Evolutionary conservation across 2,329 filamentous ascomycete species (phyloP).

Genomic region (Teratosphaeria destructans): DNA sequence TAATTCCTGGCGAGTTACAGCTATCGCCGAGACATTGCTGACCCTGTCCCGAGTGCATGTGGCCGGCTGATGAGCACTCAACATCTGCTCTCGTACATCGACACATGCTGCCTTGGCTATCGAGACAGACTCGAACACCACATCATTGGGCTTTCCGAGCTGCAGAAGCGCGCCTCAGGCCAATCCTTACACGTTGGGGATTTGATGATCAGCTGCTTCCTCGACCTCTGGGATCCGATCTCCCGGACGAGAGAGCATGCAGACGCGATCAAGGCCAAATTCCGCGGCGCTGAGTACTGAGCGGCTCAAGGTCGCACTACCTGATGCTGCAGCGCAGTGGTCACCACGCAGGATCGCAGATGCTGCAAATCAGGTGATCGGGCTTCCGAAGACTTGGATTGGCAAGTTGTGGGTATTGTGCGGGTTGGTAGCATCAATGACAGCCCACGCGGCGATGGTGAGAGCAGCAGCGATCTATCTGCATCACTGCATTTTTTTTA

Average conservation of each 20-base stretch:
- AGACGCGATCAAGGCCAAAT: neutral
- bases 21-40: neutral
- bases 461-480: too few relatives aligned
- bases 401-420: neutral
- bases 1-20: neutral
- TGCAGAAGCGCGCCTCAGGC: neutral
- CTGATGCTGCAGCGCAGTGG: neutral
- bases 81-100: neutral
- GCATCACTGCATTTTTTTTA: too few relatives aligned
- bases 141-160: neutral
- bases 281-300: neutral
- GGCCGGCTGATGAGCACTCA: neutral
- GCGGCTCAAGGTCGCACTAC: neutral
- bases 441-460: too few relatives aligned
- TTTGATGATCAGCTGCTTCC: neutral
- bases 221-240: neutral
- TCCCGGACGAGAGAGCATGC: neutral
- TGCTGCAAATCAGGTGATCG: neutral
- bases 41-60: neutral
- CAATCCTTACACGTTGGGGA: neutral
- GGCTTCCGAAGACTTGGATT: neutral
- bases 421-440: neutral
- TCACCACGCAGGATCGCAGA: neutral
- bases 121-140: neutral
- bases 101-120: neutral